phyloP scores from a whole-genome alignment of 345 rosid genomes.

The Litchi chinensis region DNA sequence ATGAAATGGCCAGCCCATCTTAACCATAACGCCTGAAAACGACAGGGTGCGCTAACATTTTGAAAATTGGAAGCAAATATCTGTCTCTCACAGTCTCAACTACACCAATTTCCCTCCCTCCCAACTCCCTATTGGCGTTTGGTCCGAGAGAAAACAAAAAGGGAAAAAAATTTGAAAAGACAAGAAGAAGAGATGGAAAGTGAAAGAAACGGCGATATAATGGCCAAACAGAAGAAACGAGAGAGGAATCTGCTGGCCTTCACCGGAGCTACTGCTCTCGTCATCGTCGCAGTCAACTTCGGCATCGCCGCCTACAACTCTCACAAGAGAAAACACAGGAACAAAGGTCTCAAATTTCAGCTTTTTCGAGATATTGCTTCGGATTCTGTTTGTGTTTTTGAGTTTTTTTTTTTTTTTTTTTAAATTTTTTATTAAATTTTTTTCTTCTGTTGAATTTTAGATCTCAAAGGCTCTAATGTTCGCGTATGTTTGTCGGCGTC shows the following conservation, averaged over 20 bases:
- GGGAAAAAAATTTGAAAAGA: background rate
- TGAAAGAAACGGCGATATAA: slow-evolving; percentile 39
- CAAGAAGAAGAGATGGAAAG: slow-evolving; percentile 36
- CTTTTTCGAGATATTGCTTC: background rate
- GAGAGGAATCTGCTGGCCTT: slow-evolving; percentile 51
- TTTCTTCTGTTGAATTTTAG: slow-evolving; percentile 36
- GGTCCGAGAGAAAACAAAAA: slow-evolving; percentile 18
- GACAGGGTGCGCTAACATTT: background rate
- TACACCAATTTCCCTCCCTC: slow-evolving; percentile 32
- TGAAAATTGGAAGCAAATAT: background rate
- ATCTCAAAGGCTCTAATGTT: slow-evolving; percentile 68
- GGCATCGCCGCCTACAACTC: slow-evolving; percentile 68
- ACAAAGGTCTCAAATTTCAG: slow-evolving; percentile 44
- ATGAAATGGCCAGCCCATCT: background rate
- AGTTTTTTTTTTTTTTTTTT: background rate
- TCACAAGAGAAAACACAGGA: slow-evolving; percentile 49
- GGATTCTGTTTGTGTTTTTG: background rate
- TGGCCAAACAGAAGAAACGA: slow-evolving; percentile 42
- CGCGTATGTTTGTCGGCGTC: slow-evolving; percentile 64
- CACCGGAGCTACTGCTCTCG: slow-evolving; percentile 77
- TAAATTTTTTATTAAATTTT: too few relatives aligned
- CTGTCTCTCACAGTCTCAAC: background rate
- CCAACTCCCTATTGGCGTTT: slow-evolving; percentile 34
- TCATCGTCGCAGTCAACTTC: slow-evolving; percentile 63
- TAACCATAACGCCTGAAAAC: background rate